Conservation (phyloP, 345 rosid genomes). For the Hevea brasiliensis region DNA sequence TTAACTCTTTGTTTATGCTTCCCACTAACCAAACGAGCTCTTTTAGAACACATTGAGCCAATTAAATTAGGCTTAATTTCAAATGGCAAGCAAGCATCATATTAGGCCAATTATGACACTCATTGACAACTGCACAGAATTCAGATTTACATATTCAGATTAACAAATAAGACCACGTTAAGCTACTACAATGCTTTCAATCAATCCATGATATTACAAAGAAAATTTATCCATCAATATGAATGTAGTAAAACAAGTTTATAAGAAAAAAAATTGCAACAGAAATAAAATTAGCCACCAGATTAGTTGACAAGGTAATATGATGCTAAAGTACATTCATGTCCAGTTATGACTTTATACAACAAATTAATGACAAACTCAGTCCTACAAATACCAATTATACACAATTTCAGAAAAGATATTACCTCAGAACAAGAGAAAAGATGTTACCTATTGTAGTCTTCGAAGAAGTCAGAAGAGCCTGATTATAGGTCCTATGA, state of each 20-base stretch:
- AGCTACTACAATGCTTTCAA: not conserved
- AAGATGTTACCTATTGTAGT: constrained; percentile 67
- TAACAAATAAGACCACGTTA: not conserved
- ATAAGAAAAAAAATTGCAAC: not conserved
- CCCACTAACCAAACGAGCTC: not conserved
- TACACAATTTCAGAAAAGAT: not conserved
- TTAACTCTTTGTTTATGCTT: not conserved
- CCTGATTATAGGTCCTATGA: constrained; percentile 76
- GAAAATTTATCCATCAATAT: not conserved
- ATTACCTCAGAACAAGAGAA: not conserved
- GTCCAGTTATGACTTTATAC: constrained; percentile 1
- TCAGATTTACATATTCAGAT: not conserved
- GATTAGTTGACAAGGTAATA: not conserved
- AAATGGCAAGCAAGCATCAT: not conserved
- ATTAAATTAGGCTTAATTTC: not conserved
- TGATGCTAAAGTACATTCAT: not conserved
- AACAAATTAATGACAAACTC: constrained; percentile 12
- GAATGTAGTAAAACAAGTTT: not conserved
- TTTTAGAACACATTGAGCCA: not conserved
- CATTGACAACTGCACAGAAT: not conserved
- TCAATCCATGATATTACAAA: not conserved
- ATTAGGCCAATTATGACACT: not conserved
- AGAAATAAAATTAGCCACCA: not conserved
- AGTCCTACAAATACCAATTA: constrained; percentile 5
- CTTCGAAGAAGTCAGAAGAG: constrained; percentile 89